Percentiles rank a stretch among this genome's conserved stretches.
Evolutionary conservation across 1,284 basidiomycete genomes (phyloP).

Genomic region (Ceraceosorus guamensis): DNA sequence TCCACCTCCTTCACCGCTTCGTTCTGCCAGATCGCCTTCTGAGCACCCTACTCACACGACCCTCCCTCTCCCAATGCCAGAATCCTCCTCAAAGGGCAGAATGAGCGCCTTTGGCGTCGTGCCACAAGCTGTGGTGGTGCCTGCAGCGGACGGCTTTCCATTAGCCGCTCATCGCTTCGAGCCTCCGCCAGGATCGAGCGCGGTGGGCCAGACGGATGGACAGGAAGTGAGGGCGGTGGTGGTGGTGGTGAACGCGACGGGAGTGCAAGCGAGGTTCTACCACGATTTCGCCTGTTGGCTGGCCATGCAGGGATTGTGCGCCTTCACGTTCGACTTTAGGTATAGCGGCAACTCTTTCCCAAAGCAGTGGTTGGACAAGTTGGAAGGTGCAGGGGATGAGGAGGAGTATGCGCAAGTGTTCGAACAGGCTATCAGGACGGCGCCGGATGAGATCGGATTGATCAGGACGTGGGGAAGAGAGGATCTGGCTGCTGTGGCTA

Average conservation of each 20-base stretch:
- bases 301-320: constrained; percentile 22
- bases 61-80: too few species aligned
- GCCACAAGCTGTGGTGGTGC: not conserved
- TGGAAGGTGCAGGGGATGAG: constrained; percentile 13
- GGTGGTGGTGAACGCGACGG: constrained; percentile 31
- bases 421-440: constrained; percentile 19
- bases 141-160: constrained; percentile 19
- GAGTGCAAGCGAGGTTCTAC: constrained; percentile 33
- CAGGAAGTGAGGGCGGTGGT: constrained; percentile 14
- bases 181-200: constrained; percentile 9
- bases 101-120: not conserved
- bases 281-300: constrained; percentile 28
- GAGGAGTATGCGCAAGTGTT: constrained; percentile 22
- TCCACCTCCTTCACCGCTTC: too few species aligned
- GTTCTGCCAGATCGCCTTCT: too few species aligned
- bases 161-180: constrained; percentile 22
- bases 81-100: not conserved
- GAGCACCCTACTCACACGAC: too few species aligned
- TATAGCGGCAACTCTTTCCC: constrained; percentile 31
- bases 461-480: constrained; percentile 29
- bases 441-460: constrained; percentile 20
- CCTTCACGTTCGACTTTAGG: constrained; percentile 35
- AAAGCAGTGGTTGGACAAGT: constrained; percentile 15
- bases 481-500: constrained; percentile 27
- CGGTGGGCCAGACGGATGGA: not conserved